Percentiles rank a stretch among this genome's conserved stretches.
phyloP scores from a whole-genome alignment of 768 basidiomycete genomes.

The Dentipellis sp. region DNA sequence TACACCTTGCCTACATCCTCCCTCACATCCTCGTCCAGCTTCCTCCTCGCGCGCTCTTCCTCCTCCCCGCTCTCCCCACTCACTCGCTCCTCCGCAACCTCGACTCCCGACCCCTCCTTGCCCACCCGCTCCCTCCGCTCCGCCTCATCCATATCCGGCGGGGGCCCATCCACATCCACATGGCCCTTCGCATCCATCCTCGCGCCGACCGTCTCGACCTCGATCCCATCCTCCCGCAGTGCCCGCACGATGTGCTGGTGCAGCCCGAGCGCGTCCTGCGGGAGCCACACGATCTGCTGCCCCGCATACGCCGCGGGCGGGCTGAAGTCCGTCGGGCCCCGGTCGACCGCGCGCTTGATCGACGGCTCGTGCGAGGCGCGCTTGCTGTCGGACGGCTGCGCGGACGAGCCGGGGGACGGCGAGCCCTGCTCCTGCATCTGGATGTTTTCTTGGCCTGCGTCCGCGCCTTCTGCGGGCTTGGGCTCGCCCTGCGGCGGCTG shows the following conservation, averaged over 20 bases:
- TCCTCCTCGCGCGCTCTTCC: no score
- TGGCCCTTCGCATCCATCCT: constrained; percentile 5
- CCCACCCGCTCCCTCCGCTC: no score
- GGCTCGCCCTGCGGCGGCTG: not conserved
- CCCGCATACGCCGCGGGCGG: constrained; percentile 29
- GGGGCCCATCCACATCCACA: not conserved
- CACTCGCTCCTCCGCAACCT: no score
- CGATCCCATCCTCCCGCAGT: constrained; percentile 43
- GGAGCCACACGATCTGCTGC: constrained; percentile 59
- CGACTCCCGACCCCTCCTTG: no score
- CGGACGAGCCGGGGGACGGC: not conserved
- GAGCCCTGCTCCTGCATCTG: not conserved
- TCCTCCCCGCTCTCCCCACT: no score
- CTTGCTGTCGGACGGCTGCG: not conserved
- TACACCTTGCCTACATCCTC: no score
- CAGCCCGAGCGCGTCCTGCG: constrained; percentile 56
- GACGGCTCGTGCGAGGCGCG: not conserved
- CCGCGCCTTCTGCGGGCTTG: not conserved
- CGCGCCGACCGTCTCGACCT: constrained; percentile 26
- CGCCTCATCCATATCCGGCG: not conserved
- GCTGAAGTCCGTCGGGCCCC: not conserved
- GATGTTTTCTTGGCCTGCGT: not conserved
- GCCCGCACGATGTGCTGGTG: constrained; percentile 52
- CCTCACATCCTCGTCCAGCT: no score
- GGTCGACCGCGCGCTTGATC: constrained; percentile 7